Evolutionary conservation across 2,329 filamentous ascomycete species (phyloP).

Genomic region (Corniculantispora saksenae): DNA sequence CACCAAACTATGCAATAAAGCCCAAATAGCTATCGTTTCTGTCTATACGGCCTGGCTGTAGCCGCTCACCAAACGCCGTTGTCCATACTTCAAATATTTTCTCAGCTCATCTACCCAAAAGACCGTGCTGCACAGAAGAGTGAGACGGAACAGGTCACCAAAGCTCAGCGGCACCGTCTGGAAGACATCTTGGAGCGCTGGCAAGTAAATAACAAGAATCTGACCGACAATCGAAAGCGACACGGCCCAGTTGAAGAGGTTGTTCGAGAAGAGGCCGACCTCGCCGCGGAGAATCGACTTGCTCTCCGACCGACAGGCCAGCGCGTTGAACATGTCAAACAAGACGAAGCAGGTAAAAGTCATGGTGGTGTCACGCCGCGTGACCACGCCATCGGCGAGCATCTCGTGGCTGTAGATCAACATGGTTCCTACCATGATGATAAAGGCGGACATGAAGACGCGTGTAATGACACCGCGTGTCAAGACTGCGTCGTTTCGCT

Average conservation of each 20-base stretch:
- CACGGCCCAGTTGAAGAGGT: slow-evolving; percentile 96
- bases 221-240: slow-evolving; percentile 82
- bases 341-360: slow-evolving; percentile 98
- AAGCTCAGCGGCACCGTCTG: slow-evolving; percentile 85
- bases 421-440: slow-evolving; percentile 93
- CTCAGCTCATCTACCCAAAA: slow-evolving; percentile 93
- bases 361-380: slow-evolving; percentile 95
- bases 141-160: slow-evolving; percentile 70
- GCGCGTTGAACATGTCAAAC: slow-evolving; percentile 99
- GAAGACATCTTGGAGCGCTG: slow-evolving; percentile 90
- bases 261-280: slow-evolving; percentile 79
- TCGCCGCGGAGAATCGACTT: slow-evolving; percentile 90
- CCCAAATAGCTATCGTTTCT: slow-evolving; percentile 4
- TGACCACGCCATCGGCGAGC: slow-evolving; percentile 77
- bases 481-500: slow-evolving; percentile 86
- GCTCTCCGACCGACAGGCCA: slow-evolving; percentile 86
- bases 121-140: slow-evolving; percentile 80
- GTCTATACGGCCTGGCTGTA: slow-evolving; percentile 67
- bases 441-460: slow-evolving; percentile 80
- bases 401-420: slow-evolving; percentile 91
- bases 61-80: slow-evolving; percentile 56
- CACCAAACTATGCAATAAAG: slow-evolving; percentile 3
- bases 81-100: slow-evolving; percentile 72
- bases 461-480: slow-evolving; percentile 79
- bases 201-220: slow-evolving; percentile 89